These are phyloP conservation scores for Allantophomopsis lycopodina DNA, from an alignment of 2,329 filamentous ascomycete genomes.

Conservation along the genomic window DNA sequence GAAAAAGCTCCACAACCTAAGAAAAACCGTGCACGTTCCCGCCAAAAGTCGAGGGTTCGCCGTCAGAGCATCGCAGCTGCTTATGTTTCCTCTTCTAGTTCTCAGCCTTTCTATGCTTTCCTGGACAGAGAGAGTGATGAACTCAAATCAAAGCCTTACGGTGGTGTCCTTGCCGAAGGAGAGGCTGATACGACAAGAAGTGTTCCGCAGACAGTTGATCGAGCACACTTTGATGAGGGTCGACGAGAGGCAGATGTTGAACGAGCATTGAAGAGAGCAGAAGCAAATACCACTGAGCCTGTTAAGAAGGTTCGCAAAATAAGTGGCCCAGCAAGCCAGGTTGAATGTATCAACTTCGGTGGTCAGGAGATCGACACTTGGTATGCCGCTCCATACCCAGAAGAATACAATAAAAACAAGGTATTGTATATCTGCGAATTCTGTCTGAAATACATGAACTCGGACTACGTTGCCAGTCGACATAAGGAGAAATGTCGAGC, in stretches of 20 bases:
- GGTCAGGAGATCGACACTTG: conserved; percentile 97
- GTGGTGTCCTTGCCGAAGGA: conserved; percentile 75
- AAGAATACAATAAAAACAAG: conserved; percentile 93
- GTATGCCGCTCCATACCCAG: conserved; percentile 96
- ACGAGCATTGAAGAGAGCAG: conserved; percentile 59
- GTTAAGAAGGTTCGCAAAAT: conserved; percentile 59
- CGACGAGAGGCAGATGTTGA: conserved; percentile 85
- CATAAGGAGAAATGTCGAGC: conserved; percentile 95
- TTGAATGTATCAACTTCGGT: conserved; percentile 97
- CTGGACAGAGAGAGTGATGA: conserved; percentile 84
- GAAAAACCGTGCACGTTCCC: conserved; percentile 30
- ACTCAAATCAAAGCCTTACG: conserved; percentile 84
- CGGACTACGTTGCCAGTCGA: conserved; percentile 93
- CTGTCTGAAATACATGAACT: conserved; percentile 99
- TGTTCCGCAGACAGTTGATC: conserved; percentile 65
- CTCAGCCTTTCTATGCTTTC: conserved; percentile 76
- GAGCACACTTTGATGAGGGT: conserved; percentile 77
- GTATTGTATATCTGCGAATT: conserved; percentile 99
- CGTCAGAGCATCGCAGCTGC: conserved; percentile 21
- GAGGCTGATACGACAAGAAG: conserved; percentile 90
- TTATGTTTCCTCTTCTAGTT: conserved; percentile 32
- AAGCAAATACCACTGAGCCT: conserved; percentile 56
- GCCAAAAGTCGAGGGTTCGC: conserved; percentile 24
- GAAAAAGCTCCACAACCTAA: conserved; percentile 43
- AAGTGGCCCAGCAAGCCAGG: conserved; percentile 82